Percentiles rank a stretch among this genome's conserved stretches.
phyloP scores from a whole-genome alignment of 805 yeast species.

The Monosporozyma aerobia region DNA sequence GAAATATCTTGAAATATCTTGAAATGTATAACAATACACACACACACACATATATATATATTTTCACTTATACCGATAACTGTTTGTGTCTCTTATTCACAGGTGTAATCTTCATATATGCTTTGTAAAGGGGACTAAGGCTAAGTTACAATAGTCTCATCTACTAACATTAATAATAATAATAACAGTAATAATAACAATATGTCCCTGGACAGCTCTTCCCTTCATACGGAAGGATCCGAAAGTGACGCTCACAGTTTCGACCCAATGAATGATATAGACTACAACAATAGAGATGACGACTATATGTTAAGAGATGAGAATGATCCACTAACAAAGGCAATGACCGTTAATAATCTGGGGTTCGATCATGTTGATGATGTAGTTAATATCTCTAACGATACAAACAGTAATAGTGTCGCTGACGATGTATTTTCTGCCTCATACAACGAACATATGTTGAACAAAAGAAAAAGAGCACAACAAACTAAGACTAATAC shows the following conservation, averaged over 20 bases:
- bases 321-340: neutral
- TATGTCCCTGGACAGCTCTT: neutral
- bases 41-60: too few species aligned
- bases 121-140: neutral
- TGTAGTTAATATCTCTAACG: neutral
- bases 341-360: neutral
- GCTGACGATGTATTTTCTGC: neutral
- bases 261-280: neutral
- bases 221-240: neutral
- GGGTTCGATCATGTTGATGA: neutral
- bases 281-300: neutral
- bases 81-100: neutral
- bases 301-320: constrained; percentile 1
- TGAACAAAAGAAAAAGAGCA: neutral
- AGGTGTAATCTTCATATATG: neutral
- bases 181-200: neutral
- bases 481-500: too few species aligned
- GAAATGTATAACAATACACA: too few species aligned
- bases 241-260: neutral
- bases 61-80: too few species aligned
- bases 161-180: too few species aligned
- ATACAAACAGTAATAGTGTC: neutral
- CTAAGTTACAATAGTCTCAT: too few species aligned
- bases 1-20: too few species aligned
- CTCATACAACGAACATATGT: neutral